Base-by-base conservation (phyloP, 148 eudicot species). In the Arbutus unedo region DNA sequence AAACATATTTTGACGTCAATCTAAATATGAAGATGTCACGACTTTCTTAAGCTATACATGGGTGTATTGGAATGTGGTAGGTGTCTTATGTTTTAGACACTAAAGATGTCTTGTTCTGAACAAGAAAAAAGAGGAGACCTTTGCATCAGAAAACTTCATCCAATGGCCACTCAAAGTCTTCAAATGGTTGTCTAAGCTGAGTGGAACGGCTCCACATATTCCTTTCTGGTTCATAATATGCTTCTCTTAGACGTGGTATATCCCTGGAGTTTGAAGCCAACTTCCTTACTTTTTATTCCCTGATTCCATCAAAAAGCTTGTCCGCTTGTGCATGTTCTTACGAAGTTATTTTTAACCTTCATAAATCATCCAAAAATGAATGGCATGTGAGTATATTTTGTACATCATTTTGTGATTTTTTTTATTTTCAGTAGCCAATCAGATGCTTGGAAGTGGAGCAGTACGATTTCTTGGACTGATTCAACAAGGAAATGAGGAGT, bases 61-160 rank as follows among this genome's bases (percentile, higher is more conserved):
- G 49, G 23, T 77, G 51, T 51, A 19, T 78, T 76, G 80, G 59
- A 80, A 53, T 81, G 76, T 88, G 83, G 81, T 88, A 96, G 99
- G 94, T 91, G 21, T 88, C 92, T 6, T 96, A 96, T 57, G 97
- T 93, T 78, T 91, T 93, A 79, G 98, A 89, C 78, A 91, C 98
- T 5, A 95, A 94, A 83, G 99, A 96, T 82, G 85, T 85, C 81
- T 85, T 96, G 85, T 86, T 78, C 81, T 88, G 92, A 82, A 76
- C 68, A 82, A 83, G 81, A 57, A 88, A 82, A 77, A 90, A 84
- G 80, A 86, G 85, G 67, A 81, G 83, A 82, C 84, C 53, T 55
- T 85, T 85, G 89, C 85, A 82, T 66, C 81, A 67, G 77, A 86
- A 81, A 84, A 74, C 31, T 44, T 81, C 84, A 51, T 82, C 85